phyloP scores from a whole-genome alignment of 805 yeast genomes.

The Novakomyces olei region DNA sequence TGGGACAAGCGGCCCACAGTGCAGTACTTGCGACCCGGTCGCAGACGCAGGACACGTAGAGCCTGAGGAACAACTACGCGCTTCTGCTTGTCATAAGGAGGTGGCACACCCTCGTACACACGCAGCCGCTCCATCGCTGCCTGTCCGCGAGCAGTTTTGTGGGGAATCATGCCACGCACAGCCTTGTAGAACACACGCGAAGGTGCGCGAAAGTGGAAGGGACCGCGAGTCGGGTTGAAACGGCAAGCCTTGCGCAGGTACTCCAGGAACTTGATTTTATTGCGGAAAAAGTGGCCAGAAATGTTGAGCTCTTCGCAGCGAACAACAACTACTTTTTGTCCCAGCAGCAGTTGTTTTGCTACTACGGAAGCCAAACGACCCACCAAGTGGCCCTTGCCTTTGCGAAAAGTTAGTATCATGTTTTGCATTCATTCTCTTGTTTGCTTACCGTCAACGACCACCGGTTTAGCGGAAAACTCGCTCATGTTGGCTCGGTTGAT shows the following conservation, averaged over 20 bases:
- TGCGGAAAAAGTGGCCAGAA: conserved; percentile 99
- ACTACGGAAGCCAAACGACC: conserved; percentile 98
- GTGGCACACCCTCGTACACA: conserved; percentile 99
- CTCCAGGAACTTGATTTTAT: conserved; percentile 85
- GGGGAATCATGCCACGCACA: conserved; percentile 96
- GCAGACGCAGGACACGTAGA: conserved; percentile 93
- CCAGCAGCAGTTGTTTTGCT: conserved; percentile 95
- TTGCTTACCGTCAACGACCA: too few species aligned
- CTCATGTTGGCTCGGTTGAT: too few species aligned
- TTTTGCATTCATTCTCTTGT: too few species aligned
- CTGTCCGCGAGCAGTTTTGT: conserved; percentile 99
- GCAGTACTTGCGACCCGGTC: conserved; percentile 99
- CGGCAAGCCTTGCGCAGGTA: conserved; percentile 98
- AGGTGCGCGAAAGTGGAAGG: conserved; percentile 99
- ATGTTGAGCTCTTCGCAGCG: conserved; percentile 94
- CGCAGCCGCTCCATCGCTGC: conserved; percentile 98
- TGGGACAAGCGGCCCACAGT: conserved; percentile 89
- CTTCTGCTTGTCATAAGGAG: conserved; percentile 99
- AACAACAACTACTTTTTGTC: conserved; percentile 93
- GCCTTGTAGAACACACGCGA: conserved; percentile 99
- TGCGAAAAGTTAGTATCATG: too few species aligned
- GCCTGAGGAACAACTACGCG: conserved; percentile 99
- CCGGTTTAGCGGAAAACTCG: too few species aligned
- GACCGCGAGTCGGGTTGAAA: conserved; percentile 97
- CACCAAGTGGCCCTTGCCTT: conserved; percentile 95